Conservation (phyloP, 176 grass and related monocot species). For the Chloris gayana region DNA sequence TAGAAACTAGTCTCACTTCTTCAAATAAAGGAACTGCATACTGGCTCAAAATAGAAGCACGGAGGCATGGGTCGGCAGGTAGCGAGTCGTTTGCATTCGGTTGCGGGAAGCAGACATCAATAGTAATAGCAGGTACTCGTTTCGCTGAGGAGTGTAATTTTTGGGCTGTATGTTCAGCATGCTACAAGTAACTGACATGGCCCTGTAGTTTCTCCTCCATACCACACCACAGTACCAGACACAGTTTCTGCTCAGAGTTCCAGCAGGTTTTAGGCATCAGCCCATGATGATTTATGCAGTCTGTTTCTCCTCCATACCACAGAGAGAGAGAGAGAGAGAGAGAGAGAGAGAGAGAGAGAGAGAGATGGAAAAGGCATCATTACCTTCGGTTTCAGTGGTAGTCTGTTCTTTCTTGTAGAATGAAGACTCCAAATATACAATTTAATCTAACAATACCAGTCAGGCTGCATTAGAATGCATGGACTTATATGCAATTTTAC, state of each 20-base stretch:
- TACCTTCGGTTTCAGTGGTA: background rate
- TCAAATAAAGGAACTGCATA: background rate
- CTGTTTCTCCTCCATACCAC: too few species aligned
- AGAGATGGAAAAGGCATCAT: background rate
- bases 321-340: too few species aligned
- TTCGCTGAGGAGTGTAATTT: background rate
- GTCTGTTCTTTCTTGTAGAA: background rate
- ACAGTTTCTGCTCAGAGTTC: conserved; percentile 20
- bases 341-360: too few species aligned
- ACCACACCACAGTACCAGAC: background rate
- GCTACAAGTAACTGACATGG: background rate
- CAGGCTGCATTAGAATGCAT: too few species aligned
- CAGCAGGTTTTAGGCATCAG: conserved; percentile 4
- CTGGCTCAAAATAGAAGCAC: conserved; percentile 20
- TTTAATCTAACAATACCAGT: background rate
- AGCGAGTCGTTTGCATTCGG: conserved; percentile 4
- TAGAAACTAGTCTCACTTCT: background rate
- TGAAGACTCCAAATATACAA: background rate
- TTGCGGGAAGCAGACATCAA: background rate
- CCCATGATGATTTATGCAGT: too few species aligned
- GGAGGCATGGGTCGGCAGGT: background rate
- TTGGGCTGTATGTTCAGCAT: conserved; percentile 27
- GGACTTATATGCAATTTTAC: background rate
- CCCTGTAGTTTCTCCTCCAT: background rate
- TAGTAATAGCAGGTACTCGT: background rate